Conservation (phyloP, 352 stramenopile genomes). For the Pythium chondricola region DNA sequence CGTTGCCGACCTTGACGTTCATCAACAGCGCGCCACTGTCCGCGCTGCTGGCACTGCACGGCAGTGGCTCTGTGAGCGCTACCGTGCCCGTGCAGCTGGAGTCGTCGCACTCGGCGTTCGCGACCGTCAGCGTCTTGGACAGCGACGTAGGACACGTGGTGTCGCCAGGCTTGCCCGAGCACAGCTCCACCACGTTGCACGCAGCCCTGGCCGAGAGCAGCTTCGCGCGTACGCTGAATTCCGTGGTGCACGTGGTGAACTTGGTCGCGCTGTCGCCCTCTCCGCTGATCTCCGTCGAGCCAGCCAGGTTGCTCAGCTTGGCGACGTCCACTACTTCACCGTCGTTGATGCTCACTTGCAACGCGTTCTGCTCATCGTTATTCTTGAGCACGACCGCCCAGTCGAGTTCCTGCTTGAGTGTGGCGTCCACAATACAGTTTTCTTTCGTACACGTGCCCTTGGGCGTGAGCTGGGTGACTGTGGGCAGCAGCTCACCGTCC, state of each 20-base stretch:
- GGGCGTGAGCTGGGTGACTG: slow-evolving; percentile 25
- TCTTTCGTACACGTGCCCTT: slow-evolving; percentile 30
- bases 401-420: slow-evolving; percentile 43
- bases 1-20: slow-evolving; percentile 43
- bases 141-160: slow-evolving; percentile 40
- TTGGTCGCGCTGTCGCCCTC: slow-evolving; percentile 8
- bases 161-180: slow-evolving; percentile 34
- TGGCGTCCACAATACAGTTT: slow-evolving; percentile 45
- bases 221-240: slow-evolving; percentile 36
- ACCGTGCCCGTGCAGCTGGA: slow-evolving; percentile 51
- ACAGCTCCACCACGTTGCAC: slow-evolving; percentile 61
- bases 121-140: slow-evolving; percentile 11
- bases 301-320: slow-evolving; percentile 27
- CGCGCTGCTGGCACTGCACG: slow-evolving; percentile 34
- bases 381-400: slow-evolving; percentile 61
- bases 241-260: slow-evolving; percentile 42
- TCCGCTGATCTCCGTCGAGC: slow-evolving; percentile 25
- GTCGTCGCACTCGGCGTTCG: slow-evolving; percentile 31
- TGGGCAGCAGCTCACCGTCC: slow-evolving; percentile 30
- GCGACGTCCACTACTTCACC: slow-evolving; percentile 42
- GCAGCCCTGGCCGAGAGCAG: slow-evolving; percentile 40
- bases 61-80: slow-evolving; percentile 28
- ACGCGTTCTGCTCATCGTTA: slow-evolving; percentile 26
- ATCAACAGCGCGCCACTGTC: slow-evolving; percentile 36
- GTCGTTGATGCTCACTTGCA: slow-evolving; percentile 49